Evolutionary conservation across 805 yeast genomes (phyloP), one percentile per base, ranked within the genome.

Genomic region (Ogataea angusta): DNA sequence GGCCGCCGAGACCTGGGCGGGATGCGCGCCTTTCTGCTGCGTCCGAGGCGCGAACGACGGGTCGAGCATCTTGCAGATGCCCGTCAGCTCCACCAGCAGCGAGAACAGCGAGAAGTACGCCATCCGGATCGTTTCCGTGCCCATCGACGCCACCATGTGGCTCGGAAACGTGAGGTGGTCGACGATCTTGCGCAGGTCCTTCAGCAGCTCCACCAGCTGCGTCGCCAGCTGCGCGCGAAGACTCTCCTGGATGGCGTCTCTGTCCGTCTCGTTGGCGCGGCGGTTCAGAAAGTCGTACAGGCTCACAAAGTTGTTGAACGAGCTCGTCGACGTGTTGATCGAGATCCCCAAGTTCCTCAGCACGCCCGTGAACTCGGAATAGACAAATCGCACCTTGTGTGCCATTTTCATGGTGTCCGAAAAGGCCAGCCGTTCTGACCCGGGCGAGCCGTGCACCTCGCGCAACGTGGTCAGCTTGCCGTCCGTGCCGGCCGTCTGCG

Each of bases 41-140:
- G 28, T 13, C 26, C 40, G 30, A 15, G 27, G 13, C 25, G 44
- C 10, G 21, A 39, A 46, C 30, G 50, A 17, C 3, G 66, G 63
- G 10, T 56, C 49, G 9, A 62, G 38, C 2, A 53, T 38, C 36
- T 54, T 48, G 34, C 60, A 58, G 12, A 57, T 36, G 17, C 50
- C 43, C 6, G 53, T 28, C 13, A 58, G 34, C 33, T 62, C 66
- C 21, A 60, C 45, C 17, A 58, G 46, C n/a, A 61, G 39, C 4
- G 66, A 59, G 30, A 52, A 51, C 4, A 62, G 21, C 8, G 58
- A 35, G 29, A 57, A 57, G 26, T 59, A 62, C 1, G 53, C 34
- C 38, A 59, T 19, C 46, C 64, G 47, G 5, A 60, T 33, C 6
- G 52, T 19, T 28, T 54, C 56, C n/a, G 42, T 22, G 31, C 38